A percentile compares a stretch with the other conserved stretches of the same genome.
phyloP scores from a whole-genome alignment of 441 rosid genomes.

The Populus trichocarpa region DNA sequence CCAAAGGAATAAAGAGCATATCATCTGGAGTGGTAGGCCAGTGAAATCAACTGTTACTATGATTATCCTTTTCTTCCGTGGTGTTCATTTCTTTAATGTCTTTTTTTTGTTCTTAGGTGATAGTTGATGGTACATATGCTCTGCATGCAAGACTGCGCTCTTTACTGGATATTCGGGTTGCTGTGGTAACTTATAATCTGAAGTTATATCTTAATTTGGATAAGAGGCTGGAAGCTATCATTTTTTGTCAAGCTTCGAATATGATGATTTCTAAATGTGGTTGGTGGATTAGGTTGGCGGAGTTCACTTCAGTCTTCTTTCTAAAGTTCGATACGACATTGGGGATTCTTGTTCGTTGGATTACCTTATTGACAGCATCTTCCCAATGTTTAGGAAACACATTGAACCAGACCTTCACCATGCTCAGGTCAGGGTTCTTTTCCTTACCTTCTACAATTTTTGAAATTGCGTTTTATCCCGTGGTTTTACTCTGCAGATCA shows the following conservation, averaged over 20 bases:
- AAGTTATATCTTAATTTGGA: constrained; percentile 7
- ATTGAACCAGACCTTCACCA: constrained; percentile 99
- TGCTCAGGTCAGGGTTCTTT: constrained; percentile 77
- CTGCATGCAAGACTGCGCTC: constrained; percentile 92
- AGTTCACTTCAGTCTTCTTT: constrained; percentile 97
- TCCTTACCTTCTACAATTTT: constrained; percentile 18
- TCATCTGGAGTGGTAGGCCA: constrained; percentile 80
- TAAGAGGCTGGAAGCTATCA: constrained; percentile 11
- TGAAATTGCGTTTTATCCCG: constrained; percentile 27
- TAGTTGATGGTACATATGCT: constrained; percentile 99
- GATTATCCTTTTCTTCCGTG: constrained; percentile 16
- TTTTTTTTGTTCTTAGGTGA: constrained; percentile 49
- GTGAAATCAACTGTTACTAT: constrained; percentile 13
- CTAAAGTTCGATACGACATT: constrained; percentile 95
- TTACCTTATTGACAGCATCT: constrained; percentile 95
- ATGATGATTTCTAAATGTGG: constrained; percentile 15
- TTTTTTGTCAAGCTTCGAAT: neutral
- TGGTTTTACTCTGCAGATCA: constrained; percentile 65
- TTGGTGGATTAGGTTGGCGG: constrained; percentile 82
- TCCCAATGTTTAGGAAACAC: constrained; percentile 94
- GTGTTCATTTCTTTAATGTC: constrained; percentile 11
- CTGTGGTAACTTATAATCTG: constrained; percentile 61
- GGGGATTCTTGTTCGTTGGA: constrained; percentile 96
- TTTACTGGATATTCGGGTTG: constrained; percentile 97
- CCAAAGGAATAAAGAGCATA: constrained; percentile 56